These are phyloP conservation scores for Phytophthora syringae DNA, from an alignment of 352 stramenopile genomes.

Conservation along the genomic window DNA sequence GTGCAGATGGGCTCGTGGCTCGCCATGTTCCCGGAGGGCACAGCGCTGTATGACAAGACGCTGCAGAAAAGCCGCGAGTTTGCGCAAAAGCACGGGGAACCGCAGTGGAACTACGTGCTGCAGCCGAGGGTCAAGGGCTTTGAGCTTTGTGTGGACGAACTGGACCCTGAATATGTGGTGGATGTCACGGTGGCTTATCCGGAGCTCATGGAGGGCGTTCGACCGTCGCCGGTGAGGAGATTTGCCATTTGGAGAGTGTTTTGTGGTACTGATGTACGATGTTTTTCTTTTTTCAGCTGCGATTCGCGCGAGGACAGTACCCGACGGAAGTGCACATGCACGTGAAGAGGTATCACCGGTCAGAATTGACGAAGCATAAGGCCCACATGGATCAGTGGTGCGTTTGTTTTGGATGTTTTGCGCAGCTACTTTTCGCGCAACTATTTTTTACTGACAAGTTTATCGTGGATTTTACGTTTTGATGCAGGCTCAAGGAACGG, in stretches of 20 bases:
- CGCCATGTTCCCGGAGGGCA: conserved; percentile 85
- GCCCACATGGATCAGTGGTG: conserved; percentile 61
- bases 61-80: conserved; percentile 69
- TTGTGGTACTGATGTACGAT: not conserved
- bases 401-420: conserved; percentile 12
- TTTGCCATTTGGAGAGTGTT: not conserved
- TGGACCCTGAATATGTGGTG: conserved; percentile 72
- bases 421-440: not conserved
- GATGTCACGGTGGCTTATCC: conserved; percentile 83
- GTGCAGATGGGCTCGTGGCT: conserved; percentile 58
- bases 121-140: conserved; percentile 74
- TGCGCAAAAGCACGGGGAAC: conserved; percentile 48
- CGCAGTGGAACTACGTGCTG: conserved; percentile 72
- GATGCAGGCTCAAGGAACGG: conserved; percentile 55
- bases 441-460: not conserved
- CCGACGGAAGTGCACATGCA: conserved; percentile 80
- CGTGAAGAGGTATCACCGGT: conserved; percentile 60
- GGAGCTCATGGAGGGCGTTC: conserved; percentile 68
- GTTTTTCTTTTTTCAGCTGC: conserved; percentile 46
- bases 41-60: conserved; percentile 72
- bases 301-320: conserved; percentile 69
- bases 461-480: not conserved
- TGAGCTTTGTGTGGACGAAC: conserved; percentile 65
- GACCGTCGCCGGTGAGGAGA: conserved; percentile 62
- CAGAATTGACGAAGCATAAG: conserved; percentile 49